These are phyloP conservation scores for Chaetomium sp. DNA, from an alignment of 2,329 filamentous ascomycete species.

Conservation along the genomic window DNA sequence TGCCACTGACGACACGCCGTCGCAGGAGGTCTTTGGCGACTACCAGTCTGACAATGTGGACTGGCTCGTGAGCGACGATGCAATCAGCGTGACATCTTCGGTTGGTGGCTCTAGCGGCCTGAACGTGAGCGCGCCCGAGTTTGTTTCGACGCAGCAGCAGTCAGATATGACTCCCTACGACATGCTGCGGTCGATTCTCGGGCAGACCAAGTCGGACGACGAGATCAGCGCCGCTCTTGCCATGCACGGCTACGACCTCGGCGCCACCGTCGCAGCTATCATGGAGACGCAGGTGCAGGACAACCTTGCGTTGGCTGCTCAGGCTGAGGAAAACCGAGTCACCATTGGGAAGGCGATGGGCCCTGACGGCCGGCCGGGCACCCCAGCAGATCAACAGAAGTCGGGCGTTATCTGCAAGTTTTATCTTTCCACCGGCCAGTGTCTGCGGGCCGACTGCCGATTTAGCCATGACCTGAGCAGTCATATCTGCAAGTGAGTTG, in stretches of 20 bases:
- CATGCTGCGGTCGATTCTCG: slow-evolving; percentile 92
- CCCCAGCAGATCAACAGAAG: slow-evolving; percentile 75
- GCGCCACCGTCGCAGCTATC: slow-evolving; percentile 84
- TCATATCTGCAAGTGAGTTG: slow-evolving; percentile 93
- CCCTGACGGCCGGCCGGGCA: slow-evolving; percentile 71
- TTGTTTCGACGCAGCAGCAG: slow-evolving; percentile 65
- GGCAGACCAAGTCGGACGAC: slow-evolving; percentile 85
- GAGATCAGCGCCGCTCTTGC: slow-evolving; percentile 93
- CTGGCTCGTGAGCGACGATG: slow-evolving; percentile 91
- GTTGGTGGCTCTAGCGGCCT: slow-evolving; percentile 68
- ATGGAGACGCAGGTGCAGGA: slow-evolving; percentile 82
- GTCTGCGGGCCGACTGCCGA: slow-evolving; percentile 90
- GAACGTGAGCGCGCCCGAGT: slow-evolving; percentile 82
- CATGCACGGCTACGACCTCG: slow-evolving; percentile 87
- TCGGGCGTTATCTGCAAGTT: slow-evolving; percentile 95
- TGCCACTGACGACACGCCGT: slow-evolving; percentile 75
- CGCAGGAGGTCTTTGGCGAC: slow-evolving; percentile 85
- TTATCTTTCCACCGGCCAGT: slow-evolving; percentile 93
- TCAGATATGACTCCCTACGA: slow-evolving; percentile 97
- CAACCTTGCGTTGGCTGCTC: slow-evolving; percentile 45
- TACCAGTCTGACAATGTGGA: slow-evolving; percentile 93
- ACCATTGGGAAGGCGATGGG: slow-evolving; percentile 88
- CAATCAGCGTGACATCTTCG: slow-evolving; percentile 77
- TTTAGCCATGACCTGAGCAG: slow-evolving; percentile 96
- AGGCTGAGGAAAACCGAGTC: slow-evolving; percentile 44